A percentile compares a stretch with the other conserved stretches of the same genome.
These are phyloP conservation scores for Biscutella laevigata DNA, from an alignment of 441 rosid genomes.

Conservation along the genomic window DNA sequence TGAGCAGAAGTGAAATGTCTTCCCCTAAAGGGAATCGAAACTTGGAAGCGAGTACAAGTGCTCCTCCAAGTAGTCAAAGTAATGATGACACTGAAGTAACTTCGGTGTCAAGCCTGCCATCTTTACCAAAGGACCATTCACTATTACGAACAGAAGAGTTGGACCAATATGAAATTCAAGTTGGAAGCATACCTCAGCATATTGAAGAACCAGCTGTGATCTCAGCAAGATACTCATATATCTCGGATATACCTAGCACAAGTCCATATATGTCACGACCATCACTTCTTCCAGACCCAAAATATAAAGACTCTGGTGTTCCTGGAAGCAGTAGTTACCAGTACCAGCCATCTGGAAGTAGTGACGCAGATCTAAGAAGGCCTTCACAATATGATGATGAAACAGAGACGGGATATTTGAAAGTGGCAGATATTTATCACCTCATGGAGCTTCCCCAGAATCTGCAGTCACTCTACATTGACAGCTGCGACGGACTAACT, in stretches of 20 bases:
- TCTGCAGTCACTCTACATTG: conserved; percentile 22
- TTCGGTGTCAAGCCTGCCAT: conserved; percentile 15
- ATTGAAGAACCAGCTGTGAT: conserved; percentile 20
- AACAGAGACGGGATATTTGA: conserved; percentile 14
- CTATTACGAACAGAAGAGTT: not conserved
- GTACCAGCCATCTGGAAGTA: not conserved
- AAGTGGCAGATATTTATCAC: conserved; percentile 24
- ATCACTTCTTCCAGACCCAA: not conserved
- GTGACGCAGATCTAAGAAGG: conserved; percentile 1
- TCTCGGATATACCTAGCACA: conserved; percentile 8
- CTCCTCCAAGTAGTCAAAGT: conserved; percentile 18
- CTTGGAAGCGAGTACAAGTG: conserved; percentile 2
- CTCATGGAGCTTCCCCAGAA: conserved; percentile 25
- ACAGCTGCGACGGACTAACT: conserved; percentile 17
- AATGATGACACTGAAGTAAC: conserved; percentile 11
- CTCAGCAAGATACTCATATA: conserved; percentile 15
- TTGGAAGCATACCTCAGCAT: conserved; percentile 1
- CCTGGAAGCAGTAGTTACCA: conserved; percentile 5
- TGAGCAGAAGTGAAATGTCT: not conserved
- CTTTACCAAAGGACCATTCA: conserved; percentile 5
- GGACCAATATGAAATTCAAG: not conserved
- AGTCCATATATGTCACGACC: conserved; percentile 1
- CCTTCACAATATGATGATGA: not conserved
- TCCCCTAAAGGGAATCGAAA: not conserved
- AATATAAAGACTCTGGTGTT: not conserved